A percentile compares a stretch with the other conserved stretches of the same genome.
Conservation (phyloP, 495 filamentous ascomycete species). For the Penicillium manginii region DNA sequence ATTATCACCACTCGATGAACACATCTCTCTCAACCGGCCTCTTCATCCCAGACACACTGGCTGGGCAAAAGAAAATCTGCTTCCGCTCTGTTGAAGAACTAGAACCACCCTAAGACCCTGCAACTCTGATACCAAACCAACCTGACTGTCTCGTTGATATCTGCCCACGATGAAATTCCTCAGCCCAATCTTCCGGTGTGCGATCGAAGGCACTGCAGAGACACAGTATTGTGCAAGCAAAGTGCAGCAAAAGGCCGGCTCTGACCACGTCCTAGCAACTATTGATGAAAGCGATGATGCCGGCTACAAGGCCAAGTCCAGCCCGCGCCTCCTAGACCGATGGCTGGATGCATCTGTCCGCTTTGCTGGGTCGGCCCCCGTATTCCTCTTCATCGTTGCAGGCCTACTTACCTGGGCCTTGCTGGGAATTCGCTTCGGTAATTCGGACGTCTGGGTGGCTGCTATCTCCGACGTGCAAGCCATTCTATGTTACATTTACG, state of each 20-base stretch:
- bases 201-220: slow-evolving; percentile 22
- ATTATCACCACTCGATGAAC: slow-evolving; percentile 3
- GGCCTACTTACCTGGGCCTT: slow-evolving; percentile 33
- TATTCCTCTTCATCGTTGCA: slow-evolving; percentile 31
- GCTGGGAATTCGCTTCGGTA: slow-evolving; percentile 32
- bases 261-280: slow-evolving; percentile 12
- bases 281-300: background rate
- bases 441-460: slow-evolving; percentile 40
- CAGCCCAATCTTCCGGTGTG: slow-evolving; percentile 18
- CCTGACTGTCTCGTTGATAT: background rate
- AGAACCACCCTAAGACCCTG: background rate
- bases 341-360: slow-evolving; percentile 36
- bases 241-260: background rate
- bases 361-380: slow-evolving; percentile 29
- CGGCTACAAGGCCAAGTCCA: slow-evolving; percentile 23
- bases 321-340: slow-evolving; percentile 30
- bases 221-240: slow-evolving; percentile 19
- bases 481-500: slow-evolving; percentile 42
- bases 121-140: background rate
- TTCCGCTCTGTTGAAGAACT: background rate
- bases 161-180: slow-evolving; percentile 11
- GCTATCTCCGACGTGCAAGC: slow-evolving; percentile 42
- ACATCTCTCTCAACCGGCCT: background rate
- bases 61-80: background rate
- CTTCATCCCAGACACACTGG: slow-evolving; percentile 1